Conservation (phyloP, 202 grass and related monocot species). For the Sporobolus alterniflorus region DNA sequence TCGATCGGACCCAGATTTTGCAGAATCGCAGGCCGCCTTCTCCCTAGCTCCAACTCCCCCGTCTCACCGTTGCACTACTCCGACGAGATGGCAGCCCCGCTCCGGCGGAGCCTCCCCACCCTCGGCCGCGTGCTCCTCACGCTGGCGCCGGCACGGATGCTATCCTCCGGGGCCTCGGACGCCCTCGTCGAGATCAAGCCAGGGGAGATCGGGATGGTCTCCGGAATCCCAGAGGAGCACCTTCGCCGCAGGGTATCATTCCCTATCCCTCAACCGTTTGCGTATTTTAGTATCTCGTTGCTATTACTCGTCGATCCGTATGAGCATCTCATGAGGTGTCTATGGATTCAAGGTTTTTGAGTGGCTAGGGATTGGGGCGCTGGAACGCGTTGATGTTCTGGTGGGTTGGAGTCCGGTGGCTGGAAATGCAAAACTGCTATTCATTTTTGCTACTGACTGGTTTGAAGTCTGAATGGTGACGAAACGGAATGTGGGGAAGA, state of each 20-base stretch:
- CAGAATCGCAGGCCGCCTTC: slow-evolving; percentile 16
- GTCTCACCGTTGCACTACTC: slow-evolving; percentile 27
- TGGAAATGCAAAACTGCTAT: background rate
- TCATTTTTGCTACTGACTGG: background rate
- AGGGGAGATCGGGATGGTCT: slow-evolving; percentile 91
- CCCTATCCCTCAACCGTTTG: background rate
- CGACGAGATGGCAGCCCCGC: slow-evolving; percentile 70
- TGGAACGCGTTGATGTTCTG: background rate
- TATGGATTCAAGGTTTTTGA: background rate
- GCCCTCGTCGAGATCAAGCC: slow-evolving; percentile 83
- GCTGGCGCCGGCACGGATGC: slow-evolving; percentile 44
- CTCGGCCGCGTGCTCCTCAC: slow-evolving; percentile 51
- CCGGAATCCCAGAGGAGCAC: slow-evolving; percentile 85
- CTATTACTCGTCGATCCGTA: slow-evolving; percentile 14
- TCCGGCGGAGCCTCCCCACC: slow-evolving; percentile 59
- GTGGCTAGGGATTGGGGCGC: background rate
- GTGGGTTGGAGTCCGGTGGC: background rate
- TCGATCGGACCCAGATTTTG: background rate
- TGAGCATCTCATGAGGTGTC: background rate
- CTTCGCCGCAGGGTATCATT: slow-evolving; percentile 69
- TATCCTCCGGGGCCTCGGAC: slow-evolving; percentile 58
- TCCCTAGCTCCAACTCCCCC: background rate
- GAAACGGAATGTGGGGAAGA: slow-evolving; percentile 11
- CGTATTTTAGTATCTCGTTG: background rate
- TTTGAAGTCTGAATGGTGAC: background rate